Evolutionary conservation across 768 basidiomycete species (phyloP), one percentile per base, ranked within the genome.

Genomic region (Trametes cingulata): DNA sequence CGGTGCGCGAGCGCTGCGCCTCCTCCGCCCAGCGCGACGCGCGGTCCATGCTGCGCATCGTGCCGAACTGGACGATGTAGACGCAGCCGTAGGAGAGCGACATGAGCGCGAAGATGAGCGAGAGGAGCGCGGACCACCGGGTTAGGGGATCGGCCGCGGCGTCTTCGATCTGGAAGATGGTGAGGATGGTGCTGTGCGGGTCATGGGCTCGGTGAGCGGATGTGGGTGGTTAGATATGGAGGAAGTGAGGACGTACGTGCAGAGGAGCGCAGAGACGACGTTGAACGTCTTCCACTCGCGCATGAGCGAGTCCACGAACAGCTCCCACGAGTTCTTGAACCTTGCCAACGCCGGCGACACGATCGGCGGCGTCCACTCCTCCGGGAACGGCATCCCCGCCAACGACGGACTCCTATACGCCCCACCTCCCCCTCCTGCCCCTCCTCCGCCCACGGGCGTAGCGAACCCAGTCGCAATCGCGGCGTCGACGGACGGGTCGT

Each of bases 211-310:
- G n/a, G n/a, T n/a, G 6, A 50, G n/a, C n/a, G 19, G 35, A 27
- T n/a, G n/a, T n/a, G n/a, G n/a, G n/a, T n/a, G n/a, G n/a, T n/a
- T n/a, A n/a, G n/a, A 12, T 15, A 12, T 15, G n/a, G 52, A 25
- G 27, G 45, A 43, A 24, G 58, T 56, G 20, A 20, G 10, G 51
- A 75, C 80, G 27, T 53, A 82, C 81, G 82, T 77, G 66, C 75
- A 73, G 4, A 82, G 72, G 27, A 91, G 70, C 7, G 86, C 90
- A 13, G 88, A 90, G 19, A 91, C 83, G 19, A 91, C 77, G 65
- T 91, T 91, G 41, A 83, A 67, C 6, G 88, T 90, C 74, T 90
- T 90, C 87, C 87, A 90, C 65, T 90, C 88, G 25, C 82, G 78
- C 62, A 83, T 60, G n/a, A 91, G 74, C 0, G 86, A 84, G 55